phyloP scores from a whole-genome alignment of 2,329 filamentous ascomycete species.

The Penicillium sp. region DNA sequence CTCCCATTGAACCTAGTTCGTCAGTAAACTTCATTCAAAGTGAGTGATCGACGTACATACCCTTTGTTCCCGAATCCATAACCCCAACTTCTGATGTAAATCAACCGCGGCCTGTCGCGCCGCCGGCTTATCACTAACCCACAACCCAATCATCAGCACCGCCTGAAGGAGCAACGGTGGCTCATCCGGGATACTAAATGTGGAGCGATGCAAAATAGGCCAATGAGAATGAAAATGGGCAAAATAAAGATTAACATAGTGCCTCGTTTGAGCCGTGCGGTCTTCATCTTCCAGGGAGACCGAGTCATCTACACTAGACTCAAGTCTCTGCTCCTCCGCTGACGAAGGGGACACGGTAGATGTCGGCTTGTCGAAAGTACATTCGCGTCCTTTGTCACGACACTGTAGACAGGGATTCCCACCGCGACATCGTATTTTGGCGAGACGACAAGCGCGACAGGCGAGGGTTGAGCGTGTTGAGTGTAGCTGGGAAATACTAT shows the following conservation, averaged over 20 bases:
- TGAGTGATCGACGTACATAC: neutral
- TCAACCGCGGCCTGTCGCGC: neutral
- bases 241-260: neutral
- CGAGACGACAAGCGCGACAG: neutral
- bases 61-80: neutral
- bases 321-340: neutral
- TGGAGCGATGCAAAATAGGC: neutral
- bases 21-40: neutral
- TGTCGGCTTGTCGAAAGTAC: neutral
- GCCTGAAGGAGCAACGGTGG: constrained; percentile 1
- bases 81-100: neutral
- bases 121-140: neutral
- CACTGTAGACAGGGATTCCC: neutral
- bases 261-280: neutral
- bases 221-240: neutral
- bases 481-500: neutral
- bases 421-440: neutral
- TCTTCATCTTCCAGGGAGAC: neutral
- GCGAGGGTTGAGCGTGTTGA: neutral
- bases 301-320: neutral
- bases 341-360: neutral
- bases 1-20: neutral
- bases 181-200: neutral
- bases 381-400: neutral
- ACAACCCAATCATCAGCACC: constrained; percentile 2